Evolutionary conservation across 768 basidiomycete species (phyloP).

Genomic region (Kwoniella newhampshirensis): DNA sequence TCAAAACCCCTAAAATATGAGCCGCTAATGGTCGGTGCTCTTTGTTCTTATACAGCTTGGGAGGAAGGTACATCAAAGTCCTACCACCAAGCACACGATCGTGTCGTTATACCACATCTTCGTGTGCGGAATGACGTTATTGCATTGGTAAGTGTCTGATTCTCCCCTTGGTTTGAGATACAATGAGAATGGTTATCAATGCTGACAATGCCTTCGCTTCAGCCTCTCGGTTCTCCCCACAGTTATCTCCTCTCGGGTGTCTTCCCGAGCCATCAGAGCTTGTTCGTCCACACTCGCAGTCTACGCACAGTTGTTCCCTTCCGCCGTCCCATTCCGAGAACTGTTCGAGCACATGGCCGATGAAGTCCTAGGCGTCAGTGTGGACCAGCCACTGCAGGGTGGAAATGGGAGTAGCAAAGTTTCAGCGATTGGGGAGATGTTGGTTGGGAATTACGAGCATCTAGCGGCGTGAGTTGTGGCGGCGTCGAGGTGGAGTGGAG

Average conservation of each 20-base stretch:
- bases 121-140: constrained; percentile 11
- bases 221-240: constrained; percentile 7
- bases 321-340: constrained; percentile 5
- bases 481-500: too few species aligned
- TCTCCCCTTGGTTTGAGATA: neutral
- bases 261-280: constrained; percentile 11
- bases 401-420: neutral
- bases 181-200: neutral
- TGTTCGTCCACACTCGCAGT: constrained; percentile 13
- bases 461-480: constrained; percentile 3
- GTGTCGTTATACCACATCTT: constrained; percentile 16
- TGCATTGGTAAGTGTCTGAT: constrained; percentile 9
- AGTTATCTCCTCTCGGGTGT: constrained; percentile 1
- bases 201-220: too few species aligned
- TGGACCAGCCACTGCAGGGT: neutral
- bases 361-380: neutral
- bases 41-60: too few species aligned
- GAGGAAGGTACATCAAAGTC: constrained; percentile 18
- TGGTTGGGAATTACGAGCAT: constrained; percentile 3
- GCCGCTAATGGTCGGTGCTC: too few species aligned
- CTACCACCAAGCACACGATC: constrained; percentile 7
- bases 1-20: too few species aligned
- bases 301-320: constrained; percentile 9
- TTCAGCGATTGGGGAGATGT: constrained; percentile 1
- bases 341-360: constrained; percentile 14